Evolutionary conservation across 768 basidiomycete genomes (phyloP), one percentile per base, ranked within the genome.

Genomic region (Suillus sp.): DNA sequence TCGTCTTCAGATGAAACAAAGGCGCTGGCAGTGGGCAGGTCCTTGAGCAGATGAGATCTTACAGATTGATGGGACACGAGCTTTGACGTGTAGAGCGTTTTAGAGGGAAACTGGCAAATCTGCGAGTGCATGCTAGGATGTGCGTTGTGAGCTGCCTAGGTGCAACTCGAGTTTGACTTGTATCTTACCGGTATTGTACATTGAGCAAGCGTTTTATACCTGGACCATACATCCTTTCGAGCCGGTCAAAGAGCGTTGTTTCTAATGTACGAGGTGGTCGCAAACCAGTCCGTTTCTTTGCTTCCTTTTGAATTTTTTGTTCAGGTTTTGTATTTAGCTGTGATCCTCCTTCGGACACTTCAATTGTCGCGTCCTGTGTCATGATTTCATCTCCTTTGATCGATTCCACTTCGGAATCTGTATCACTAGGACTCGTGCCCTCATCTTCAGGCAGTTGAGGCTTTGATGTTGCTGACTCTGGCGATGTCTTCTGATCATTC

Each of bases 161-260:
- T 30, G 18, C 38, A 40, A 57, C 18, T 40, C 3, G 56, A 57
- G 10, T 13, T 8, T 30, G 37, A 35, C 18, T 13, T 20, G 18
- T 20, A 13, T 40, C 83, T 27, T 45, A 90, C 91, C 90, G 85
- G 74, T 99, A 99, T 76, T 99, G 97, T 3, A 95, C 81, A 25
- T 88, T 85, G 42, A 99, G 84, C 87, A 98, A 88, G 20, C 89
- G 82, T 71, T 97, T 96, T 74, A 97, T 88, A 4, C 81, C 77
- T 0, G 83, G 76, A 0, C 96, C 95, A 67, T 95, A 96, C 85
- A 97, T 91, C 50, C 80, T 82, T 74, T 98, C 93, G 11, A 99
- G 80, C 25, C 97, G 86, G 66, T 96, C 94, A 67, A 99, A 99
- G 35, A 99, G 79, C 0, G 97, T 99, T 1, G 85, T 89, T 70